phyloP scores from a whole-genome alignment of 2,329 filamentous ascomycete species.

The Fusarium citri region DNA sequence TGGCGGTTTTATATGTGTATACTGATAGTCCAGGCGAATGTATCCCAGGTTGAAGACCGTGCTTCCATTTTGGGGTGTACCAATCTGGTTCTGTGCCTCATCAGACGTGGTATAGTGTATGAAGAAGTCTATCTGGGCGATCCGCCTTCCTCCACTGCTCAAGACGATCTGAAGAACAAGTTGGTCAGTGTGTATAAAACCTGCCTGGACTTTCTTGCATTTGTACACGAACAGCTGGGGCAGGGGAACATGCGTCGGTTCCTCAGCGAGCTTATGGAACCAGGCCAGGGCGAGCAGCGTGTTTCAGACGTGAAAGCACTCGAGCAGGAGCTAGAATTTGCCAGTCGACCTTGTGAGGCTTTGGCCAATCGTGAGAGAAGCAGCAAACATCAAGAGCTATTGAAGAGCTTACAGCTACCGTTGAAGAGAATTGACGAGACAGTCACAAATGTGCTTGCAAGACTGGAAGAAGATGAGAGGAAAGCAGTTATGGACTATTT shows the following conservation, averaged over 20 bases:
- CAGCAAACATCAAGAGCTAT: background rate
- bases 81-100: background rate
- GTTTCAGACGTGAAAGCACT: background rate
- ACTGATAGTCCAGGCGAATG: background rate
- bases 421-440: background rate
- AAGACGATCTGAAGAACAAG: background rate
- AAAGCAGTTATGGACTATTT: background rate
- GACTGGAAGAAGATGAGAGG: background rate
- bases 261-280: background rate
- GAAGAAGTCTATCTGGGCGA: background rate
- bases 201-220: background rate
- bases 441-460: background rate
- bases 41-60: background rate
- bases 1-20: background rate
- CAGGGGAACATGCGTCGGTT: background rate
- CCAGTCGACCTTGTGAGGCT: background rate
- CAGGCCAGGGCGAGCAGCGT: background rate
- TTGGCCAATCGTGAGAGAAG: background rate
- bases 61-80: background rate
- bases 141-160: accelerated
- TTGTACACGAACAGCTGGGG: background rate
- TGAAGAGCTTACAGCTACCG: background rate
- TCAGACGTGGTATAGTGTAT: background rate
- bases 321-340: accelerated
- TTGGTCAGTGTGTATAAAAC: background rate